These are phyloP conservation scores for Aspergillus ostianus DNA, from an alignment of 495 filamentous ascomycete genomes.

Conservation along the genomic window DNA sequence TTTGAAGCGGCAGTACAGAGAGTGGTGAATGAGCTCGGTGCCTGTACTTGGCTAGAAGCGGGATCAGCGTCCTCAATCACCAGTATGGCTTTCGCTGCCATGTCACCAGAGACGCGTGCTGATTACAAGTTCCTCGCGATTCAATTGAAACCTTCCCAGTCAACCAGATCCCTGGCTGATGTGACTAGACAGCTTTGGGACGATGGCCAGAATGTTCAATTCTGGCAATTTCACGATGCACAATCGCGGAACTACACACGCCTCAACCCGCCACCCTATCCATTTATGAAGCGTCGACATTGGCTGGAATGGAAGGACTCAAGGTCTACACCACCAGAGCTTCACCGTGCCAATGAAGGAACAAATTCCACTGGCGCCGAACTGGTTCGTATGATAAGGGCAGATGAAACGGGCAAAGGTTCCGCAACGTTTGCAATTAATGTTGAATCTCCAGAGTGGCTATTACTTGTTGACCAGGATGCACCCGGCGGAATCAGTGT, in stretches of 20 bases:
- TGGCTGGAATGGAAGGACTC: conserved; percentile 29
- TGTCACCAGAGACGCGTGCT: conserved; percentile 19
- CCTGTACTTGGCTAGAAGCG: conserved; percentile 47
- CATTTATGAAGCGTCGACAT: conserved; percentile 46
- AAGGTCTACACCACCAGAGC: background rate
- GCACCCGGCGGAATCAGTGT: too few species aligned
- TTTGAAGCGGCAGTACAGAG: conserved; percentile 47
- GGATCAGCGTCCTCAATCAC: conserved; percentile 46
- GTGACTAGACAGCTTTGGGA: conserved; percentile 47
- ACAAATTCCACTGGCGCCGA: too few species aligned
- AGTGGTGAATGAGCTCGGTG: conserved; percentile 27
- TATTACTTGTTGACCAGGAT: too few species aligned
- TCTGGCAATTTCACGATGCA: conserved; percentile 44
- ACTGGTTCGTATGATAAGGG: too few species aligned
- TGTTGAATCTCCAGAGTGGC: too few species aligned
- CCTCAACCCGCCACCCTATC: conserved; percentile 48
- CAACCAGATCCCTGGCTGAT: conserved; percentile 28
- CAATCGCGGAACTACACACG: conserved; percentile 32
- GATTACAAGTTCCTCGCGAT: conserved; percentile 39
- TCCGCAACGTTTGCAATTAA: too few species aligned
- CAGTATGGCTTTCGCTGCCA: conserved; percentile 29
- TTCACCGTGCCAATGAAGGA: too few species aligned
- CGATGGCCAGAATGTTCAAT: conserved; percentile 31
- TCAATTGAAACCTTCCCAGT: conserved; percentile 32
- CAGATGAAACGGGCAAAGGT: too few species aligned